A percentile compares a stretch with the other conserved stretches of the same genome.
phyloP scores from a whole-genome alignment of 2,329 filamentous ascomycete species.

The Lecanicillium sp. region DNA sequence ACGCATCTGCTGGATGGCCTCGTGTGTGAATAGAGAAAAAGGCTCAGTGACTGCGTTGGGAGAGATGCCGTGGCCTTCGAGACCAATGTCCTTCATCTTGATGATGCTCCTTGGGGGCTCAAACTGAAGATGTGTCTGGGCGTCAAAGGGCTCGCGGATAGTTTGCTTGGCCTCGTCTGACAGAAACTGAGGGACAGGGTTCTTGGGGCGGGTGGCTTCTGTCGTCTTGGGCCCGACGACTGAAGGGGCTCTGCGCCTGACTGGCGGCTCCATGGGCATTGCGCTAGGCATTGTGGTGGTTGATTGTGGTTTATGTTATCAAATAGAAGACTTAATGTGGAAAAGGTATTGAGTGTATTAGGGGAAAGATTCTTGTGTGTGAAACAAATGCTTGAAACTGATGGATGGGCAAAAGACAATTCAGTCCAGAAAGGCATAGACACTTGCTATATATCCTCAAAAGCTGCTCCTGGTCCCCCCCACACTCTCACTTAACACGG shows the following conservation, averaged over 20 bases:
- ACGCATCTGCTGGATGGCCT: slow-evolving; percentile 54
- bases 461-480: too few relatives aligned
- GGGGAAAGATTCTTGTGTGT: too few relatives aligned
- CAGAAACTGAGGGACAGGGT: slow-evolving; percentile 18
- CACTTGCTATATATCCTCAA: too few relatives aligned
- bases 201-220: slow-evolving; percentile 17
- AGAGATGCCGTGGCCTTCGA: slow-evolving; percentile 49
- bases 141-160: slow-evolving; percentile 34
- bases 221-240: slow-evolving; percentile 22
- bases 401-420: too few relatives aligned
- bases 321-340: too few relatives aligned
- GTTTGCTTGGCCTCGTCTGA: slow-evolving; percentile 15
- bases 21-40: slow-evolving; percentile 53
- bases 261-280: background rate
- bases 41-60: slow-evolving; percentile 56
- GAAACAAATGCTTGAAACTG: too few relatives aligned
- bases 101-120: slow-evolving; percentile 40
- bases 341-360: too few relatives aligned
- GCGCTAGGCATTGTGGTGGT: too few relatives aligned
- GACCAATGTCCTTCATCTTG: slow-evolving; percentile 55
- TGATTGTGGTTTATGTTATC: too few relatives aligned
- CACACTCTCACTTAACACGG: too few relatives aligned
- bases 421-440: too few relatives aligned
- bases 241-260: slow-evolving; percentile 7
- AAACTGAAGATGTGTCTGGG: slow-evolving; percentile 46